Base-by-base conservation (phyloP, 1,284 basidiomycete species). In the Ustilago vetiveriae region DNA sequence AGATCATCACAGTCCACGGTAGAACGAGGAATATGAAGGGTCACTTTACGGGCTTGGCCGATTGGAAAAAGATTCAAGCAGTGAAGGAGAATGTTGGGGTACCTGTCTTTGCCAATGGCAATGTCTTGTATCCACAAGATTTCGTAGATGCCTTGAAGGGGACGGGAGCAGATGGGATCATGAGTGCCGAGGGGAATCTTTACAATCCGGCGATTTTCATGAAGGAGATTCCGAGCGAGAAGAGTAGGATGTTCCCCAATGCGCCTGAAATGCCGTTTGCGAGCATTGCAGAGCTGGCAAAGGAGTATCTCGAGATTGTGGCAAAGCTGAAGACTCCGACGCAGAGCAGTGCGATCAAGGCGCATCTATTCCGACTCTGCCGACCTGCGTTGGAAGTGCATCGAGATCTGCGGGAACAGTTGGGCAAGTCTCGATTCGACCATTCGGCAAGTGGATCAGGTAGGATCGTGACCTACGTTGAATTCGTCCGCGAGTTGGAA, bases 41-140 rank as follows among this genome's bases (percentile, higher is more conserved):
- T 0, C 91, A 93, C 52, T 44, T 74, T 33, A 75, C 60, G 50
- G 93, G 93, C 6, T 82, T 94, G 2, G 93, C 93, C 2, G 91
- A 92, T 71, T 96, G 84, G 84, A 47, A 39, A n/a, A 89, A 93
- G 82, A 94, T 96, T 76, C 85, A 86, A 16, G 90, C 90, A 0
- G 92, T 96, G 65, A 94, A 93, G 82, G 82, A 90, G 73, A 90
- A 92, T 0, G 92, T 97, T 26, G 89, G 87, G 2, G 88, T 98
- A 0, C 95, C 95, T 0, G 94, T 98, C 2, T 92, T 98, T 79
- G 94, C 95, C 0, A 98, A 98, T 81, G 95, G 95, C n/a, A 98
- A 98, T 81, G 88, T 98, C 45, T 87, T 98, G 10, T 93, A 87
- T 82, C 86, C 90, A 41, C 86, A 88, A 22, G 94, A 98, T 81